phyloP scores from a whole-genome alignment of 169 alveolate genomes.

The Plasmodium blacklocki region DNA sequence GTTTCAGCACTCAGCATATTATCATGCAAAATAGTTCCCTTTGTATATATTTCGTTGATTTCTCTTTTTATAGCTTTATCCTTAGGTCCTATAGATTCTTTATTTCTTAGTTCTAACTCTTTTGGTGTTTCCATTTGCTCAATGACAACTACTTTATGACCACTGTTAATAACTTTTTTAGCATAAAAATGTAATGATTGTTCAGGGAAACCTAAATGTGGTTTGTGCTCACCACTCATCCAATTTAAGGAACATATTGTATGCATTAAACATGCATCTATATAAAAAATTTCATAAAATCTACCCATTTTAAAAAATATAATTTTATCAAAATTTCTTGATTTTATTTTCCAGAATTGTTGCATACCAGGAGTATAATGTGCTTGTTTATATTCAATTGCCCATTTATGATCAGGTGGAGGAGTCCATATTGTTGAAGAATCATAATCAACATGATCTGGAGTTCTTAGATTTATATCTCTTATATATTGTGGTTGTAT shows the following conservation, averaged over 20 bases:
- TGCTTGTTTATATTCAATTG: slow-evolving; percentile 83
- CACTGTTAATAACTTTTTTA: slow-evolving; percentile 92
- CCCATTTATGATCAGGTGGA: slow-evolving; percentile 88
- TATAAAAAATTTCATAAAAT: slow-evolving; percentile 93
- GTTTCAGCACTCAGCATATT: slow-evolving; percentile 85
- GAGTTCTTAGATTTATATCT: slow-evolving; percentile 91
- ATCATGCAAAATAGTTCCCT: slow-evolving; percentile 93
- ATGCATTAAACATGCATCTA: slow-evolving; percentile 97
- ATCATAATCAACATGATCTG: slow-evolving; percentile 93
- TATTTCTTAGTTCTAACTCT: slow-evolving; percentile 91
- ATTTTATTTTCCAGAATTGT: slow-evolving; percentile 98
- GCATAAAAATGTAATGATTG: slow-evolving; percentile 95
- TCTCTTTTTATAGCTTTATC: slow-evolving; percentile 95
- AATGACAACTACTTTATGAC: slow-evolving; percentile 98
- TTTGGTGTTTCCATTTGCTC: slow-evolving; percentile 99
- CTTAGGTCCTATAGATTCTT: slow-evolving; percentile 81
- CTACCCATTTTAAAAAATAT: slow-evolving; percentile 98
- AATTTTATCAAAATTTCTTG: slow-evolving; percentile 95
- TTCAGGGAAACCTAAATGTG: slow-evolving; percentile 99
- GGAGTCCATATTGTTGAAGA: slow-evolving; percentile 96
- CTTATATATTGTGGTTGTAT: slow-evolving; percentile 83
- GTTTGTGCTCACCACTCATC: slow-evolving; percentile 97
- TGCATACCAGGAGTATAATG: slow-evolving; percentile 98
- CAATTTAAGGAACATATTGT: slow-evolving; percentile 95
- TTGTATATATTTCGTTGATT: slow-evolving; percentile 93